Evolutionary conservation across 2,329 filamentous ascomycete species (phyloP), one percentile per base, ranked within the genome.

Genomic region (Colletotrichum echinochloae): DNA sequence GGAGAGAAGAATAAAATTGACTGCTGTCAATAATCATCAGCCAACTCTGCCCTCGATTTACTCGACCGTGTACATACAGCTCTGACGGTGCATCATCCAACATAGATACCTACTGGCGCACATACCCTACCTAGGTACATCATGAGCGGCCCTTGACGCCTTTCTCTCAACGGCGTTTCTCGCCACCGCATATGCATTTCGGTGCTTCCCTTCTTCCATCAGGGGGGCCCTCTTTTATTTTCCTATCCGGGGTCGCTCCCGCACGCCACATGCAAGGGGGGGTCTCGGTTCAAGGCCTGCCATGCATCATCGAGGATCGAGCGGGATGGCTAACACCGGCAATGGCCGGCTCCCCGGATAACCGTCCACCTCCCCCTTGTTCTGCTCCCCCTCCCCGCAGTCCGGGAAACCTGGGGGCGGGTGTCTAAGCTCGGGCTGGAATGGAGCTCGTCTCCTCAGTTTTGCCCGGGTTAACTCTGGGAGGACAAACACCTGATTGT

Each of bases 321-420:
- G 59, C 76, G 73, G 74, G 26, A 57, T 76, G 74, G 76, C 72
- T 74, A 75, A 66, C 66, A 65, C 71, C 78, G 79, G 79, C 79
- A 81, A 81, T 80, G 79, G 74, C 73, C 79, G 79, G 79, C 79
- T 79, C 74, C 73, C 73, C 73, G 74, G 74, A 66, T 75, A 69
- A 71, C 71, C 48, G 51, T 44, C 51, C 51, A 54, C 51, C 30
- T 35, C 51, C 30, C 23, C 51, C 30, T 35, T 33, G 48, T 30
- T 16, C 33, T 52, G 44, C 7, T 26, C 5, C 16, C 18, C 51
- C 49, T 55, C 65, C 59, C 63, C 55, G 66, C 60, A 57, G 20
- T 57, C 48, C 39, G 51, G 49, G 63, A 51, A 66, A 41, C 51
- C 56, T 60, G 56, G 54, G 54, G 30, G 30, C 28, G n/a, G 60